phyloP scores from a whole-genome alignment of 768 basidiomycete genomes.

The Lactifluus volemus region DNA sequence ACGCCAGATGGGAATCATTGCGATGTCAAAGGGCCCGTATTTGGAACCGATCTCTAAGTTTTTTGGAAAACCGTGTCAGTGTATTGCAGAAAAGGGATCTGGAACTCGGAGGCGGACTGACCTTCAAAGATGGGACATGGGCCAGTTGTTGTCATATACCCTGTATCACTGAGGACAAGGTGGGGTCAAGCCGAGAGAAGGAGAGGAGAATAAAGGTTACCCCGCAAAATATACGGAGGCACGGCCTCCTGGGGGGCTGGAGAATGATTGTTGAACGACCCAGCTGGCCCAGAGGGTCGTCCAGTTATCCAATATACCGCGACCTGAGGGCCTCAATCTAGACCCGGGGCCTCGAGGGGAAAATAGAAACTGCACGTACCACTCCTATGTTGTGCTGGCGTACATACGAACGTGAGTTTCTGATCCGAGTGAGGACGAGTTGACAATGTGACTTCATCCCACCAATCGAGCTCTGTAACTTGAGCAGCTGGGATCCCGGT shows the following conservation, averaged over 20 bases:
- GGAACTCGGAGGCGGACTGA: neutral
- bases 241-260: neutral
- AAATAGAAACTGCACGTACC: conserved; percentile 23
- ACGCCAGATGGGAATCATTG: conserved; percentile 38
- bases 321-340: conserved; percentile 22
- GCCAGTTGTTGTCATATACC: conserved; percentile 28
- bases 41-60: conserved; percentile 31
- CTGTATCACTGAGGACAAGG: conserved; percentile 28
- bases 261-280: conserved; percentile 28
- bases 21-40: conserved; percentile 34
- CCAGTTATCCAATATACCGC: conserved; percentile 28
- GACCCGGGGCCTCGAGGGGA: neutral
- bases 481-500: conserved; percentile 27
- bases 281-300: conserved; percentile 35
- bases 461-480: conserved; percentile 35
- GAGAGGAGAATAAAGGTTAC: conserved; percentile 15
- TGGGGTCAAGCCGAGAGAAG: neutral
- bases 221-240: conserved; percentile 25
- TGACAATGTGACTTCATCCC: conserved; percentile 27
- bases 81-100: neutral
- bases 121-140: conserved; percentile 33
- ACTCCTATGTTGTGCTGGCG: conserved; percentile 36
- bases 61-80: neutral
- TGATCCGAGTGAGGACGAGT: conserved; percentile 9
- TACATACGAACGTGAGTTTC: conserved; percentile 29